A percentile compares a stretch with the other conserved stretches of the same genome.
Evolutionary conservation across 202 grass and related monocot genomes (phyloP).

Genomic region (Musa balbisiana): DNA sequence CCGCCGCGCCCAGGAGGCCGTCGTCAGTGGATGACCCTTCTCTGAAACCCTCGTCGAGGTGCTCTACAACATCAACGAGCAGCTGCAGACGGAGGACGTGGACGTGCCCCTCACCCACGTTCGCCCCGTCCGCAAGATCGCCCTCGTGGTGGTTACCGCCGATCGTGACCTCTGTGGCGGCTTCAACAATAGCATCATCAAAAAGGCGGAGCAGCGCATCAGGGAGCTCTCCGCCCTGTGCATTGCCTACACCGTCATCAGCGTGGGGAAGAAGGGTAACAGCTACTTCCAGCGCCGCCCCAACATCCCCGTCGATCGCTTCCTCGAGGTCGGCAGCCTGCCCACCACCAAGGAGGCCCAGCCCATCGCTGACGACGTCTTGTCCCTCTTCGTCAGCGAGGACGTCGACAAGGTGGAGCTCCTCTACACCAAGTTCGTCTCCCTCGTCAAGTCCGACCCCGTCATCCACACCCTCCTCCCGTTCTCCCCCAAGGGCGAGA

Average conservation of each 20-base stretch:
- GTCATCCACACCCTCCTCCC: conserved; percentile 24
- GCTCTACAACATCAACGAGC: conserved; percentile 26
- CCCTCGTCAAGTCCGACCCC: conserved; percentile 19
- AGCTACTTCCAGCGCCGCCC: conserved; percentile 17
- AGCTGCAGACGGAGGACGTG: conserved; percentile 22
- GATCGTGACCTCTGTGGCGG: conserved; percentile 16
- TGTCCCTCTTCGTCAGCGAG: conserved; percentile 24
- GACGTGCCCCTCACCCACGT: conserved; percentile 21
- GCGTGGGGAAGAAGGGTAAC: conserved; percentile 24
- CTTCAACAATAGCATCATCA: conserved; percentile 14
- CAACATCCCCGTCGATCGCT: conserved; percentile 17
- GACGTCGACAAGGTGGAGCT: conserved; percentile 25
- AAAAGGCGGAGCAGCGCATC: conserved; percentile 14
- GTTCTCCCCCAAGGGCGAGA: conserved; percentile 19
- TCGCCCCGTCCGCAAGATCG: conserved; percentile 18
- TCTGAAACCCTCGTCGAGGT: conserved; percentile 25
- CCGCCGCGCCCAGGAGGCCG: conserved; percentile 22
- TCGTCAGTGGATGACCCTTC: conserved; percentile 21
- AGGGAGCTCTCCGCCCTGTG: neutral
- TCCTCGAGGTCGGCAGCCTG: conserved; percentile 13
- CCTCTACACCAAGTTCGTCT: conserved; percentile 25
- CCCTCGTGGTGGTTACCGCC: conserved; percentile 18
- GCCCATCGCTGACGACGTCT: conserved; percentile 22
- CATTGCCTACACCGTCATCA: conserved; percentile 13
- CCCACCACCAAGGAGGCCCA: conserved; percentile 22